Evolutionary conservation across 345 rosid species (phyloP).

Genomic region (Eucalyptus marginata): DNA sequence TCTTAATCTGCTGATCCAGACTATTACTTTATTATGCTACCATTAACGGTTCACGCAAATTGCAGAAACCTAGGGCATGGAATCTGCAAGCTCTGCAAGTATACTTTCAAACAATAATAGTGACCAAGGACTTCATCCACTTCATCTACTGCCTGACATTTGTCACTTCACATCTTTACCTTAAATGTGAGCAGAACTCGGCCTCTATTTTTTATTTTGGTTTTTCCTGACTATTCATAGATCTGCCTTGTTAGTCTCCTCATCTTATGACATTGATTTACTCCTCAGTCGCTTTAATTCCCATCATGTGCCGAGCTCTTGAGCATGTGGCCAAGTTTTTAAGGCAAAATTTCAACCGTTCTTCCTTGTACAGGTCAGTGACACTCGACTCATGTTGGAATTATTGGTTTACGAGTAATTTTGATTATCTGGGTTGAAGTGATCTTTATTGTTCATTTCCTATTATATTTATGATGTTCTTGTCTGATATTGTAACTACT

Average conservation of each 20-base stretch:
- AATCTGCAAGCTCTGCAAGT: constrained; percentile 84
- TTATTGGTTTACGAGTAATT: background rate
- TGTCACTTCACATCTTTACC: constrained; percentile 82
- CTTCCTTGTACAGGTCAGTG: constrained; percentile 75
- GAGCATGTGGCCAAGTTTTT: constrained; percentile 82
- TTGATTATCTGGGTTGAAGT: background rate
- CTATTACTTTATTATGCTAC: background rate
- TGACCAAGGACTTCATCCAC: constrained; percentile 86
- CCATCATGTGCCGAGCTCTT: constrained; percentile 74
- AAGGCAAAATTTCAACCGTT: constrained; percentile 68
- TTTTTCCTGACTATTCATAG: background rate
- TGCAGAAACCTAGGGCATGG: constrained; percentile 85
- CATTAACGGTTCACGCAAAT: background rate
- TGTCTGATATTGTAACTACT: background rate
- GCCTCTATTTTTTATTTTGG: background rate
- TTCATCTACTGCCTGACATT: constrained; percentile 84
- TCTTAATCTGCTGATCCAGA: background rate
- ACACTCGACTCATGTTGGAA: background rate
- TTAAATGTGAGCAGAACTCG: constrained; percentile 54
- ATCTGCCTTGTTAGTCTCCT: background rate
- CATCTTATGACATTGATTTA: background rate
- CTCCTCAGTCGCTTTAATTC: constrained; percentile 79
- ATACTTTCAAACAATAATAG: constrained; percentile 70
- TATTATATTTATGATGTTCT: background rate
- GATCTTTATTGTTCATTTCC: background rate